phyloP scores from a whole-genome alignment of 2,329 filamentous ascomycete genomes.

The Ophiostoma ulmi region DNA sequence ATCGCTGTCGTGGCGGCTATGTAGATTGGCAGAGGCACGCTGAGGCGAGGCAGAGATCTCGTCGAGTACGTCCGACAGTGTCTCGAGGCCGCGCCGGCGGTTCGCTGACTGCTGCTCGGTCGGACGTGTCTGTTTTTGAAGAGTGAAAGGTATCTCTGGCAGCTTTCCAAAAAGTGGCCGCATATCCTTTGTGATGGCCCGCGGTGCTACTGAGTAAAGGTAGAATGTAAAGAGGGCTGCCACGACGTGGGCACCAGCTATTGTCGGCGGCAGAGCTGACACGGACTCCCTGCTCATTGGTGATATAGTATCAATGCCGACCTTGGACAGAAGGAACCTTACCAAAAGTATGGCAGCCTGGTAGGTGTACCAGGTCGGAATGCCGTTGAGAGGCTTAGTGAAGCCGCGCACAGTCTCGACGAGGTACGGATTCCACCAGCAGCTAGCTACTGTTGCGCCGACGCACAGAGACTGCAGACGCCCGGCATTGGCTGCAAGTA shows the following conservation, averaged over 20 bases:
- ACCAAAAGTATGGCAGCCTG: slow-evolving; percentile 56
- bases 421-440: slow-evolving; percentile 67
- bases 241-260: slow-evolving; percentile 50
- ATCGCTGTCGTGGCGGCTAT: neutral
- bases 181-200: slow-evolving; percentile 52
- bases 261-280: slow-evolving; percentile 37
- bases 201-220: slow-evolving; percentile 44
- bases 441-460: slow-evolving; percentile 34
- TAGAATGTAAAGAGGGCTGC: slow-evolving; percentile 50
- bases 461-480: slow-evolving; percentile 23
- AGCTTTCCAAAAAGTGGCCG: slow-evolving; percentile 48
- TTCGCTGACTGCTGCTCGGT: slow-evolving; percentile 31
- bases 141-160: slow-evolving; percentile 27
- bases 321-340: slow-evolving; percentile 46
- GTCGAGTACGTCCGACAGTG: slow-evolving; percentile 45
- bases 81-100: slow-evolving; percentile 32
- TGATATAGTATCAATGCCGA: slow-evolving; percentile 56
- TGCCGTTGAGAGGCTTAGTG: slow-evolving; percentile 54
- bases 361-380: slow-evolving; percentile 61
- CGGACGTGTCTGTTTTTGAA: slow-evolving; percentile 12
- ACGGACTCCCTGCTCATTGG: slow-evolving; percentile 34
- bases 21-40: neutral
- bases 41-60: slow-evolving; percentile 38
- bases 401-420: slow-evolving; percentile 56
- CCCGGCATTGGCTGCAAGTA: slow-evolving; percentile 38